Base-by-base conservation (phyloP, 2,329 filamentous ascomycete species). In the Endothia cerciana region DNA sequence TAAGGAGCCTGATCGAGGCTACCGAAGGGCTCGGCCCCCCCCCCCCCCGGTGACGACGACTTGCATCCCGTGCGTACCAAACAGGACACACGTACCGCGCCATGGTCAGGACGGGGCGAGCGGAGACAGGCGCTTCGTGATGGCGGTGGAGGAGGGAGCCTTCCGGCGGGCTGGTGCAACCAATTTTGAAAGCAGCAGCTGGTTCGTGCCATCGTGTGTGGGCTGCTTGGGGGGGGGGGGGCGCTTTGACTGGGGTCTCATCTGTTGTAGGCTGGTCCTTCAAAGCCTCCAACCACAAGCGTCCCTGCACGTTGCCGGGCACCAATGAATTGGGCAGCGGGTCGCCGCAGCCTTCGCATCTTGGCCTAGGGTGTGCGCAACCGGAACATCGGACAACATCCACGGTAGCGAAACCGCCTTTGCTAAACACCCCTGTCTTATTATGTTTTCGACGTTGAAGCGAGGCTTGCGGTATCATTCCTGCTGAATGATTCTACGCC, bases 301-400 rank as follows among this genome's bases (percentile, higher is more conserved):
- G 40, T 25, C 5, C 40, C 15, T 33, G 30, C 40, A 60, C 43
- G 25, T 33, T 49, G 58, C 41, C 25, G 25, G 56, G 38, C 30
- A 36, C 36, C 40, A n/a, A 60, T 45, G 38, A 30, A 30, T 41
- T 38, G 55, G 38, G 38, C 55, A 41, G 60, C 63, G 63, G 47
- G 45, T 56, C 60, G 60, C 66, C 63, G 63, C 63, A 67, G 63
- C 63, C 60, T 62, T 30, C 25, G 38, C 13, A 40, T 41, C 15
- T 56, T 8, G 38, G 22, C 55, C 55, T 22, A 15, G 33, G 33
- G 36, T 25, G 6, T 57, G 38, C 33, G 30, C 25, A 55, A 33
- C 53, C 55, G 56, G 36, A 65, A 38, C 38, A 30, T 68, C 66
- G 66, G 66, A 68, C 60, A 55, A 65, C 60, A 49, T 68, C 66